Evolutionary conservation across 768 basidiomycete species (phyloP), one percentile per base, ranked within the genome.

Genomic region (Tylopilus subfusipes): DNA sequence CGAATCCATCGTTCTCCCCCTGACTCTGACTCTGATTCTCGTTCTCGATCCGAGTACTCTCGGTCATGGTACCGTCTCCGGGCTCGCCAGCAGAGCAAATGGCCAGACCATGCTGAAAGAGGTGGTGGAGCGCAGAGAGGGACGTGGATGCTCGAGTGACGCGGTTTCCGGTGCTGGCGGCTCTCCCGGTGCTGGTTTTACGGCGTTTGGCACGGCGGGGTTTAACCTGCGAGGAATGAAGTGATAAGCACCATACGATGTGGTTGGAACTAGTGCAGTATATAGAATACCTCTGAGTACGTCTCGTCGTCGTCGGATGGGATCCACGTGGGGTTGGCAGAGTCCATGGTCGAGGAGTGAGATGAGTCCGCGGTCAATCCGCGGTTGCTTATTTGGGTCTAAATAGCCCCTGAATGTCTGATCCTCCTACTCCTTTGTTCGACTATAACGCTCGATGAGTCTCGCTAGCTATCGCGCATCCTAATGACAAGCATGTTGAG

Each of bases 1-100:
- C 76, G 54, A 77, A 75, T 6, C 70, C 65, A 31, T 53, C 57
- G 34, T 43, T 44, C 34, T 51, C 47, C 27, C 38, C 48, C 21
- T 36, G 18, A 9, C 27, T 31, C 31, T 42, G 30, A 38, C n/a
- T 27, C 33, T 21, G 21, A 25, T n/a, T 21, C 30, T 40, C 46
- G 18, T 2, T 27, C 27, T 42, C 30, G 24, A 44, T 30, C 38
- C 18, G 36, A 11, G 34, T 21, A 5, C 40, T 13, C 33, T 45
- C 51, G 49, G 24, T 34, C 33, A 9, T 42, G 34, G 16, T 19
- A 38, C n/a, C 22, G 7, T 34, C 18, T 16, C 29, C 19, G 6
- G 30, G 14, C 39, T 31, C 50, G 4, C 3, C 6, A 1, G 42
- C 18, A 13, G 47, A 1, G 13, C 21, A 27, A 22, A 53, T 31